Evolutionary conservation across 2,329 filamentous ascomycete species (phyloP).

Genomic region (Trichophyton rubrum): DNA sequence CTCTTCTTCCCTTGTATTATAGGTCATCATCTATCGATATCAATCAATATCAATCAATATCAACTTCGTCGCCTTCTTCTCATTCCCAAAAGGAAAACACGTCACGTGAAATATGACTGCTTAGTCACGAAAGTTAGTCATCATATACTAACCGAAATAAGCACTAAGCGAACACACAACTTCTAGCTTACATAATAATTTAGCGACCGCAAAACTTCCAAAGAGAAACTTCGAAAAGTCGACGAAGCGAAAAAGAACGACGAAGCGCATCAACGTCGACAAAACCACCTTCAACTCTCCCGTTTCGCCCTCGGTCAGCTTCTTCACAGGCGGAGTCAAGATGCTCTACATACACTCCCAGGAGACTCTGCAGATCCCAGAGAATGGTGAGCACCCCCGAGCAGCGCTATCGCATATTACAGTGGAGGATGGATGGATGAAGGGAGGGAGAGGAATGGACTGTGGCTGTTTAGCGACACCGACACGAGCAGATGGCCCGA

Average conservation of each 20-base stretch:
- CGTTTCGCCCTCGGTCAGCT: slow-evolving; percentile 28
- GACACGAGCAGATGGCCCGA: not conserved
- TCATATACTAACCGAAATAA: not conserved
- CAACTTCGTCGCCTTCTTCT: not conserved
- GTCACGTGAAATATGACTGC: not conserved
- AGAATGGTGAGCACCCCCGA: slow-evolving; percentile 65
- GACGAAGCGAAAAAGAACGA: not conserved
- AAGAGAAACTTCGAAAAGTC: not conserved
- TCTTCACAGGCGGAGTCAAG: slow-evolving; percentile 47
- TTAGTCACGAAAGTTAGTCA: not conserved
- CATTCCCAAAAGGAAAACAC: not conserved
- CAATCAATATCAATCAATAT: not conserved
- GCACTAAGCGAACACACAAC: not conserved
- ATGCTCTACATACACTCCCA: slow-evolving; percentile 99
- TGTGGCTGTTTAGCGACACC: no score
- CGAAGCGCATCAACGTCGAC: slow-evolving; percentile 16
- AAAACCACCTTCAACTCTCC: slow-evolving; percentile 9
- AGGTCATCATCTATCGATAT: no score
- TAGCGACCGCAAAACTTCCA: slow-evolving; percentile 28
- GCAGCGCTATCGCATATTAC: not conserved
- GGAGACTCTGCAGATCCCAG: slow-evolving; percentile 89
- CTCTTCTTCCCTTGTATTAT: no score
- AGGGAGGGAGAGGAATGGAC: no score
- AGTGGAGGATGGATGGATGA: not conserved
- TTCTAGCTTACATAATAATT: slow-evolving; percentile 14